Conservation (phyloP, 192 early-diverging fungal species). For the Coemansia asiatica region DNA sequence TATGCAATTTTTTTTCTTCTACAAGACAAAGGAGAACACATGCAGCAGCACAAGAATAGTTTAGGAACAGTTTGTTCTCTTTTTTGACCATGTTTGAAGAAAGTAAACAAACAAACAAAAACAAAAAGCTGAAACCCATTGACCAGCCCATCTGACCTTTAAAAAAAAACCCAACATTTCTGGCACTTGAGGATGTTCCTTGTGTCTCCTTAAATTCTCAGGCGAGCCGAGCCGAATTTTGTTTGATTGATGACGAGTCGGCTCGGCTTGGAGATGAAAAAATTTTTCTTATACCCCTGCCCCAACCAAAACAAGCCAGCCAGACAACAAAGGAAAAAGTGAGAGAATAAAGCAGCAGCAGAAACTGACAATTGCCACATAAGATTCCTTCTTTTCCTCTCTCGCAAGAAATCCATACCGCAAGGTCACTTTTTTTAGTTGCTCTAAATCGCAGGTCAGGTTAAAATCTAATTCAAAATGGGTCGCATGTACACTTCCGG, state of each 20-base stretch:
- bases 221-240: constrained; percentile 4
- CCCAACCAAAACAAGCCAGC: not conserved
- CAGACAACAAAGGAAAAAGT: not conserved
- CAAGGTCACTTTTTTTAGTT: constrained; percentile 12
- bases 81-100: too few relatives aligned
- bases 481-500: constrained; percentile 97
- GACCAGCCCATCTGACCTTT: constrained; percentile 4
- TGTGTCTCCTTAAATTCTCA: not conserved
- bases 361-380: not conserved
- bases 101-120: too few relatives aligned
- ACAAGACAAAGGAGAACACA: too few relatives aligned
- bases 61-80: too few relatives aligned
- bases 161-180: too few relatives aligned
- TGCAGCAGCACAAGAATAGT: too few relatives aligned
- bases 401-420: constrained; percentile 12
- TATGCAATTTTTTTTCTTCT: too few relatives aligned
- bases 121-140: too few relatives aligned
- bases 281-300: constrained; percentile 4
- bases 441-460: constrained; percentile 5
- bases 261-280: not conserved
- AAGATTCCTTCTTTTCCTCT: constrained; percentile 13
- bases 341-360: not conserved
- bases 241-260: not conserved
- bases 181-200: not conserved
- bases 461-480: constrained; percentile 59